phyloP scores from a whole-genome alignment of 306 rosid genomes.

The Astragalus glycyphyllos region DNA sequence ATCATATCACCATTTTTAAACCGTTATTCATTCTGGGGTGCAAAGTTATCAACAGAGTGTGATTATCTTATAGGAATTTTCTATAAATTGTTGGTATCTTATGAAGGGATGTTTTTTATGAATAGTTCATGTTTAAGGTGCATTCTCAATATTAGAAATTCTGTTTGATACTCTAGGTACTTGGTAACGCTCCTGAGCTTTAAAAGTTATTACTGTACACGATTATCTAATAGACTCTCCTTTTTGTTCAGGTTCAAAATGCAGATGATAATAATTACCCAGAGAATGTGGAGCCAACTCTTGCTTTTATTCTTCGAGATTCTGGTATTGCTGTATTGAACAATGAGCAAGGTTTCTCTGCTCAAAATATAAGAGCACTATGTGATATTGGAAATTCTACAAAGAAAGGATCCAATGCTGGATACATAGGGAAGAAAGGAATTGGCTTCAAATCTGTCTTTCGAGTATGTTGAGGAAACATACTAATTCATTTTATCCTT shows the following conservation, averaged over 20 bases:
- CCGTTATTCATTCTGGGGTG: not conserved
- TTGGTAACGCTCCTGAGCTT: slow-evolving; percentile 29
- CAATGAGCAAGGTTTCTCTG: slow-evolving; percentile 88
- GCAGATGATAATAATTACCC: slow-evolving; percentile 93
- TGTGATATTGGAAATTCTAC: slow-evolving; percentile 98
- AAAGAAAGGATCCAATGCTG: slow-evolving; percentile 86
- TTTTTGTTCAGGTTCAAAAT: slow-evolving; percentile 86
- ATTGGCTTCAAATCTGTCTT: slow-evolving; percentile 98
- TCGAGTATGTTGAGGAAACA: slow-evolving; percentile 64
- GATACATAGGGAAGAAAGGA: slow-evolving; percentile 97
- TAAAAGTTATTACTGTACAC: slow-evolving; percentile 25
- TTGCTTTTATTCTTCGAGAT: slow-evolving; percentile 84
- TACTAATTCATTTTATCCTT: slow-evolving; percentile 22
- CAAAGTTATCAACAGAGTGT: not conserved
- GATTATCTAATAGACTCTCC: slow-evolving; percentile 37
- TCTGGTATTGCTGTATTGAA: slow-evolving; percentile 79
- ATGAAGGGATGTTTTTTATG: not conserved
- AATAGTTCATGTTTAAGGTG: slow-evolving; percentile 11
- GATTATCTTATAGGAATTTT: not conserved
- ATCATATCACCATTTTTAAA: slow-evolving; percentile 1
- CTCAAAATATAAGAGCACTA: slow-evolving; percentile 86
- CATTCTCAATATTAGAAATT: slow-evolving; percentile 19
- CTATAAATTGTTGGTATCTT: slow-evolving; percentile 21
- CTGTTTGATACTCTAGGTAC: slow-evolving; percentile 3
- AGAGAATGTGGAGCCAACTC: slow-evolving; percentile 79